Evolutionary conservation across 805 yeast genomes (phyloP), one percentile per base, ranked within the genome.

Genomic region (Kazachstania psychrophila): DNA sequence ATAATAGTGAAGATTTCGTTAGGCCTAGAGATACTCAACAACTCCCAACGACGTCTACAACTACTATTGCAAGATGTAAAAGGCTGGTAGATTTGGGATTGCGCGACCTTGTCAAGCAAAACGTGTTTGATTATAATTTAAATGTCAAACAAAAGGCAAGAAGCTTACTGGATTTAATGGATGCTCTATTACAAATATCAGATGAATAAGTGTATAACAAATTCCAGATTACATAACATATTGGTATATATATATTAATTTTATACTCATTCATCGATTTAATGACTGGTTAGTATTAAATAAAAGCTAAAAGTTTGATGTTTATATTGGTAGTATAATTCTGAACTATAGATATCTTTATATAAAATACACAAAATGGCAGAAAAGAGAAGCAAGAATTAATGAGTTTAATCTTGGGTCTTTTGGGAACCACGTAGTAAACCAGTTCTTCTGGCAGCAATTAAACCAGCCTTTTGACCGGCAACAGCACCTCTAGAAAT

Each of bases 401-500:
- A 38, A 44, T 48, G 37, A 58, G 54, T 55, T 71, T 76, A 77
- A 60, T 77, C 83, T 73, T 74, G 76, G 64, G 77, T 77, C 79
- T 84, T 87, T 77, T 88, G 95, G 66, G 97, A 84, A 86, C 97
- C 97, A 76, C 97, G 87, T 72, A 88, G 80, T 72, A 88, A 82
- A 89, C 97, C 97, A 64, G 97, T 89, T 82, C 97, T 87, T 85
- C 97, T 87, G 70, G 97, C 97, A 64, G 97, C 97, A 70, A 89
- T 89, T 69, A 89, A 86, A 89, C 97, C 97, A 69, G 94, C 95
- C 94, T 89, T 89, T 78, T 89, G 97, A 85, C 97, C 97, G 64
- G 97, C 75, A 69, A 89, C 97, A 56, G 97, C 96, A 72, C 94
- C 95, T 82, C 97, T 86, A 59, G 95, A 80, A 64, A 88, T 89